A percentile compares a stretch with the other conserved stretches of the same genome.
These are phyloP conservation scores for Aspergillus puulaauensis DNA, from an alignment of 2,329 filamentous ascomycete species.

Conservation along the genomic window DNA sequence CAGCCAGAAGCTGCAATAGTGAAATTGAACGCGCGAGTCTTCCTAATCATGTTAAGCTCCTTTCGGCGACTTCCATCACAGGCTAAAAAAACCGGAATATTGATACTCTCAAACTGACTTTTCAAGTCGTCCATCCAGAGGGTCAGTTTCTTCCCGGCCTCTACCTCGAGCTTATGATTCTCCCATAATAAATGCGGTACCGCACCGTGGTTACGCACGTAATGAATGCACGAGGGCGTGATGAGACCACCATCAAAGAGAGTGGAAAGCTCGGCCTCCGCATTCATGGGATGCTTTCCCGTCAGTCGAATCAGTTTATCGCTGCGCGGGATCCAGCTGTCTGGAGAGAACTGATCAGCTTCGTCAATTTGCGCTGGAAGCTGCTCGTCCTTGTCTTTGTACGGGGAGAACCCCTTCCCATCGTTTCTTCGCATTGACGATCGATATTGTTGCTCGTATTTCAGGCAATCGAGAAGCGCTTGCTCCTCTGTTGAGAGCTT, in stretches of 20 bases:
- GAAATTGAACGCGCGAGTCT: constrained; percentile 52
- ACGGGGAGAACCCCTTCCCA: constrained; percentile 41
- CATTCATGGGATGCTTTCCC: constrained; percentile 56
- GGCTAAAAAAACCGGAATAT: constrained; percentile 49
- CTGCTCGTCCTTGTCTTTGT: constrained; percentile 26
- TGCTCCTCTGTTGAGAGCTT: constrained; percentile 47
- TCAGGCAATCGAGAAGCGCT: constrained; percentile 41
- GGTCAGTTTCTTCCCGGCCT: constrained; percentile 31
- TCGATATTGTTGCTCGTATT: constrained; percentile 47
- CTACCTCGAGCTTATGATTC: constrained; percentile 49
- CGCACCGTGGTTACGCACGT: constrained; percentile 55
- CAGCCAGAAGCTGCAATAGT: constrained; percentile 48
- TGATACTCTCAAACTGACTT: constrained; percentile 45
- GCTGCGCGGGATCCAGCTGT: constrained; percentile 55
- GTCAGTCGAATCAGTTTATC: constrained; percentile 51
- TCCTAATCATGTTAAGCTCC: constrained; percentile 52
- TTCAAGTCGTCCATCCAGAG: constrained; percentile 49
- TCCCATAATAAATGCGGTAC: constrained; percentile 54
- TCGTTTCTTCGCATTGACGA: constrained; percentile 45
- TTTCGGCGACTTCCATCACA: constrained; percentile 54
- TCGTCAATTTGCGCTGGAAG: constrained; percentile 45
- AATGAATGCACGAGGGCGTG: constrained; percentile 53
- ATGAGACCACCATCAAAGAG: constrained; percentile 51
- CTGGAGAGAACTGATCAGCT: constrained; percentile 52
- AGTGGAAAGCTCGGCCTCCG: constrained; percentile 44